Evolutionary conservation across 208 protist species (phyloP).

Genomic region (Trypanosoma platydactyli): DNA sequence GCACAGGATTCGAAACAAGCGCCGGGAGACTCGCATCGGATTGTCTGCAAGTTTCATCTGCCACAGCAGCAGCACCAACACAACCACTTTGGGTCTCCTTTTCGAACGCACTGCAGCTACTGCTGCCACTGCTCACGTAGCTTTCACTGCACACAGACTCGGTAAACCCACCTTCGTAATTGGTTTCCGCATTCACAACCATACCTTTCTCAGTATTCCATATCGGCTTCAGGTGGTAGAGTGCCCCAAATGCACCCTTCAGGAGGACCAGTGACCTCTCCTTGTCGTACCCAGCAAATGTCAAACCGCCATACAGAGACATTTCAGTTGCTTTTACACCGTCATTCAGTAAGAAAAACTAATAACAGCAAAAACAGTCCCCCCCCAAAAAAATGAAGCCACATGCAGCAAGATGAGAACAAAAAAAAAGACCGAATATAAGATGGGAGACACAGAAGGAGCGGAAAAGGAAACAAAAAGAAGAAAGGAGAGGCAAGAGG

Average conservation of each 20-base stretch:
- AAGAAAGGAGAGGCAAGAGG: neutral
- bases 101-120: neutral
- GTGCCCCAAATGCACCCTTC: constrained; percentile 10
- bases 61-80: neutral
- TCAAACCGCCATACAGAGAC: constrained; percentile 3
- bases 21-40: neutral
- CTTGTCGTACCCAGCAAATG: constrained; percentile 25
- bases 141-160: constrained; percentile 33
- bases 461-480: neutral
- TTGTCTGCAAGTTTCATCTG: neutral
- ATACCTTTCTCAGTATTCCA: neutral
- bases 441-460: too few species aligned
- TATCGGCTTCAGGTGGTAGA: constrained; percentile 10
- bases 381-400: neutral
- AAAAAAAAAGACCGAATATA: neutral
- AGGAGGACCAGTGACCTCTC: constrained; percentile 11
- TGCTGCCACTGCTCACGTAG: constrained; percentile 19
- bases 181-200: neutral
- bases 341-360: neutral
- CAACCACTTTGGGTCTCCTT: neutral
- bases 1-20: constrained; percentile 1
- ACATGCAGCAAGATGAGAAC: neutral
- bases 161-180: constrained; percentile 5
- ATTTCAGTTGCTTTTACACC: neutral
- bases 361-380: neutral